phyloP scores from a whole-genome alignment of 1,139 yeast genomes.

The Protomyces pachydermus region DNA sequence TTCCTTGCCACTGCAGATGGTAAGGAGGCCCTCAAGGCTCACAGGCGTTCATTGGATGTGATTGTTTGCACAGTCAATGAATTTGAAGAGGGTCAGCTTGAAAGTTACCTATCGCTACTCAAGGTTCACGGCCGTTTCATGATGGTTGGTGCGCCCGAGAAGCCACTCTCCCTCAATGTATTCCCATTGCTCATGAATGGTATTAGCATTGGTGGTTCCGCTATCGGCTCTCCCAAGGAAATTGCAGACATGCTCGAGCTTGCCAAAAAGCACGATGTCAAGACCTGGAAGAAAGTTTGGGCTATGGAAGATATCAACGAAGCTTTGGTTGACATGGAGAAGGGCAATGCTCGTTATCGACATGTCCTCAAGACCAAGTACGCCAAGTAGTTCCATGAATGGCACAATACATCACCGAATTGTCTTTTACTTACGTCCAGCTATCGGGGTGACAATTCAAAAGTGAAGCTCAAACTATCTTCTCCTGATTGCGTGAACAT shows the following conservation, averaged over 20 bases:
- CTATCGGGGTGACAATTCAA: too few relatives aligned
- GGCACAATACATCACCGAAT: too few relatives aligned
- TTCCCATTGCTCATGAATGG: conserved; percentile 26
- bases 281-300: conserved; percentile 58
- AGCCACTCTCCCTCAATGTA: conserved; percentile 22
- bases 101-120: conserved; percentile 32
- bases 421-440: too few relatives aligned
- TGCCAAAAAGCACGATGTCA: conserved; percentile 50
- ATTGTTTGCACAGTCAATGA: conserved; percentile 46
- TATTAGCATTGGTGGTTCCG: conserved; percentile 28
- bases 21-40: conserved; percentile 43
- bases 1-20: conserved; percentile 44
- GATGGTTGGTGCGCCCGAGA: conserved; percentile 32
- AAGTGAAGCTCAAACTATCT: too few relatives aligned
- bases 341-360: conserved; percentile 26
- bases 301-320: conserved; percentile 47
- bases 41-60: conserved; percentile 44
- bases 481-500: too few relatives aligned
- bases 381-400: not conserved
- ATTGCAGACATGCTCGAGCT: conserved; percentile 52
- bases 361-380: conserved; percentile 1
- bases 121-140: conserved; percentile 29
- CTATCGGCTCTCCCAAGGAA: conserved; percentile 52
- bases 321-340: conserved; percentile 25
- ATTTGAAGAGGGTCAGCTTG: conserved; percentile 40